These are phyloP conservation scores for Phytomonas serpens DNA, from an alignment of 208 protist genomes.

Conservation along the genomic window DNA sequence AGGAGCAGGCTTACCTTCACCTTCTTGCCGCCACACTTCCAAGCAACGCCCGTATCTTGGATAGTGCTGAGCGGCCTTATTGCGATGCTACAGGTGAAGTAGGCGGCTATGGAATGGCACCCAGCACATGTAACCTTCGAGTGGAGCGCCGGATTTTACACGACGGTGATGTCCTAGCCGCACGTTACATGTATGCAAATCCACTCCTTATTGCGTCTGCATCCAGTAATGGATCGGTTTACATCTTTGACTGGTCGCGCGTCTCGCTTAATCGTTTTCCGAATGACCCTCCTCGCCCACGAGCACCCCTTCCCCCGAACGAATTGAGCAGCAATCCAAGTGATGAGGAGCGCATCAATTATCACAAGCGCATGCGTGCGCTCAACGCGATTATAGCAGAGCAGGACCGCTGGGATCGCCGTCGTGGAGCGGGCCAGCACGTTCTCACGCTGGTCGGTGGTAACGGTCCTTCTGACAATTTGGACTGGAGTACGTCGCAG, in stretches of 20 bases:
- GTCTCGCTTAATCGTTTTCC: conserved; percentile 81
- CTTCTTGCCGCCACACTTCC: conserved; percentile 65
- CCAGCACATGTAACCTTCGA: conserved; percentile 41
- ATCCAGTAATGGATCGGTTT: conserved; percentile 71
- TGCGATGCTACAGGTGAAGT: conserved; percentile 86
- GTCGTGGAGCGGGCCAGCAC: conserved; percentile 76
- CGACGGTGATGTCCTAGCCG: conserved; percentile 76
- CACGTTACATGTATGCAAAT: conserved; percentile 82
- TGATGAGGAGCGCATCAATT: conserved; percentile 69
- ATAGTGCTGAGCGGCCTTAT: conserved; percentile 38
- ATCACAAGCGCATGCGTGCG: conserved; percentile 71
- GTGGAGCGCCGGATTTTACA: conserved; percentile 80
- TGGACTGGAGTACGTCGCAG: conserved; percentile 66
- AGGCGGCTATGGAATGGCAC: conserved; percentile 84
- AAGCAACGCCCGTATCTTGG: conserved; percentile 27
- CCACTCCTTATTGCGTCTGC: conserved; percentile 71
- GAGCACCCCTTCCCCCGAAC: conserved; percentile 82
- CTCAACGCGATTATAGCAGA: conserved; percentile 59
- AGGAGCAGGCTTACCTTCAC: conserved; percentile 83
- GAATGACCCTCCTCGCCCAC: conserved; percentile 81
- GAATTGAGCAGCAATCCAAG: conserved; percentile 57
- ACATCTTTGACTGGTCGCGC: conserved; percentile 88
- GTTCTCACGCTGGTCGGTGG: conserved; percentile 56
- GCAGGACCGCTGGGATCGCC: conserved; percentile 80
- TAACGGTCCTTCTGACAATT: conserved; percentile 40